phyloP scores from a whole-genome alignment of 371 early-diverging fungal genomes.

The Rhizopus microsporus region DNA sequence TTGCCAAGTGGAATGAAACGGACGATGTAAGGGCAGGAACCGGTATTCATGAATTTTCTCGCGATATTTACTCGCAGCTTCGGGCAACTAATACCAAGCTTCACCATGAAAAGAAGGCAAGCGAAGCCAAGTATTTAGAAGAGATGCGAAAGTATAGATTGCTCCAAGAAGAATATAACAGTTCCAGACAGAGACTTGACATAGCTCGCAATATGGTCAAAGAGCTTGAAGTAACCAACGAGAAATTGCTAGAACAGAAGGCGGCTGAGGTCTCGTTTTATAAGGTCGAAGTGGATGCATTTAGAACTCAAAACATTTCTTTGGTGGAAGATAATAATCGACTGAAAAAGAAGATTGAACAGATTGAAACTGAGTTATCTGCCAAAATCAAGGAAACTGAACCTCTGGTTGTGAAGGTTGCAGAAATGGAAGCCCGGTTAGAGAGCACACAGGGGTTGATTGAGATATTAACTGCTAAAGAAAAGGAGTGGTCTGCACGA shows the following conservation, averaged over 20 bases:
- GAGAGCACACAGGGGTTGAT: neutral
- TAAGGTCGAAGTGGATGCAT: conserved; percentile 9
- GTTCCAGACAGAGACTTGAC: neutral
- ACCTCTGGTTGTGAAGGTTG: conserved; percentile 4
- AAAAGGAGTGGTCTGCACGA: conserved; percentile 21
- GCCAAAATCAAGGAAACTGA: conserved; percentile 3
- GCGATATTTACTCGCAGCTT: conserved; percentile 4
- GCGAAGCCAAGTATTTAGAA: conserved; percentile 7
- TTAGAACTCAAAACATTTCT: conserved; percentile 5
- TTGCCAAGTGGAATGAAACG: neutral
- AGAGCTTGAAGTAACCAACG: conserved; percentile 5
- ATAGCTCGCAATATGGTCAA: neutral
- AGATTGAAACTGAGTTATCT: conserved; percentile 1
- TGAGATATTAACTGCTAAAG: neutral
- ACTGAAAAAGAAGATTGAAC: conserved; percentile 1
- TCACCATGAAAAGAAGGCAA: conserved; percentile 14
- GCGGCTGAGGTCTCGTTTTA: neutral
- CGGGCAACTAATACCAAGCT: conserved; percentile 4
- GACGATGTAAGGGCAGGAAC: neutral
- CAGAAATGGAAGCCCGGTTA: conserved; percentile 9
- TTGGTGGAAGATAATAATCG: neutral
- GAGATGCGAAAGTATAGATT: conserved; percentile 1
- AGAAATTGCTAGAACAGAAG: neutral
- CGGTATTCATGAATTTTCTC: neutral
- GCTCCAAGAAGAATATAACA: neutral